Evolutionary conservation across 495 filamentous ascomycete species (phyloP).

Genomic region (Aspergillus bertholletiae): DNA sequence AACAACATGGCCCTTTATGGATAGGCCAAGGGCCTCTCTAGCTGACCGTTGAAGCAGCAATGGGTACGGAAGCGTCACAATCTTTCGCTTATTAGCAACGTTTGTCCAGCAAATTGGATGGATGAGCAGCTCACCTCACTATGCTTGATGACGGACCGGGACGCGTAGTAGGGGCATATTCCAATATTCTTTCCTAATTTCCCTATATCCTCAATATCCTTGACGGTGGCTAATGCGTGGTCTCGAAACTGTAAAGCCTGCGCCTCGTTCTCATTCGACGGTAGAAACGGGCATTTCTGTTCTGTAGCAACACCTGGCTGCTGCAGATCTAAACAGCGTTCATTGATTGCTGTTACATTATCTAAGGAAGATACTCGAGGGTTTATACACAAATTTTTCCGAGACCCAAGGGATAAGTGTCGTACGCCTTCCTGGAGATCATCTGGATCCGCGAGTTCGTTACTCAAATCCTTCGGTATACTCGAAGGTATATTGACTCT

Average conservation of each 20-base stretch:
- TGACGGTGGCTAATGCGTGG: constrained; percentile 74
- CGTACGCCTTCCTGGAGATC: constrained; percentile 64
- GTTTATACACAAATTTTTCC: constrained; percentile 94
- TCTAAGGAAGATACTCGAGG: constrained; percentile 67
- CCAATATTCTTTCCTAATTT: constrained; percentile 71
- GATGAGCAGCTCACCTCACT: constrained; percentile 56
- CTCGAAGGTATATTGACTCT: constrained; percentile 73
- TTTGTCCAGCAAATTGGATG: background rate
- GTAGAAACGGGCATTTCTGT: constrained; percentile 74
- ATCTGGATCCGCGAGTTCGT: constrained; percentile 20
- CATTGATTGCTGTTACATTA: constrained; percentile 83
- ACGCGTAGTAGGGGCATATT: constrained; percentile 95
- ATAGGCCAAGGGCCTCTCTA: constrained; percentile 80
- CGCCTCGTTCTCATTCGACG: constrained; percentile 68
- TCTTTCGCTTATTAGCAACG: constrained; percentile 45
- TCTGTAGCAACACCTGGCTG: constrained; percentile 64
- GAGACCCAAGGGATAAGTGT: constrained; percentile 82
- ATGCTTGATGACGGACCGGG: constrained; percentile 73
- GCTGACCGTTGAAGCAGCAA: constrained; percentile 85
- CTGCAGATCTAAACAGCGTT: constrained; percentile 89
- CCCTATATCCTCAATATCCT: constrained; percentile 91
- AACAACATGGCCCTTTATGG: constrained; percentile 80
- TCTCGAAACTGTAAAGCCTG: constrained; percentile 82
- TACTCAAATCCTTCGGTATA: constrained; percentile 33
- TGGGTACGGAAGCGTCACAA: constrained; percentile 92